Evolutionary conservation across 805 yeast genomes (phyloP), one percentile per base, ranked within the genome.

Genomic region (Monosporozyma siamensis): DNA sequence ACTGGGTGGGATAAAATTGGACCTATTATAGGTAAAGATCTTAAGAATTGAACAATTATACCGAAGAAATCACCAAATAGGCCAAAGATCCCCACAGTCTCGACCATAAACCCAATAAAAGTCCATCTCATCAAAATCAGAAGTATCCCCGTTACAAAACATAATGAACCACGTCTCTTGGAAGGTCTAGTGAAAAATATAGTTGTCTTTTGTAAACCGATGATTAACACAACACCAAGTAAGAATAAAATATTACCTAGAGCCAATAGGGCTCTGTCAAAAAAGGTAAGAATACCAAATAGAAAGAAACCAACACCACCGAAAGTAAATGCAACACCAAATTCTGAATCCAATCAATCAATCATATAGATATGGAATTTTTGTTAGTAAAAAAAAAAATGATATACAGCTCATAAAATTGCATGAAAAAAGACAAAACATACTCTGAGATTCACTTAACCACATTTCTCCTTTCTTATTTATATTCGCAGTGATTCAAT

Each of bases 41-140:
- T 73, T 54, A 90, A 70, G 57, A 92, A 90, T 51, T 85, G 82
- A 10, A 90, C 75, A 37, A 92, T 79, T 10, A 94, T 85, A 21
- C 94, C 87, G 56, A 90, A 84, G 63, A 92, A 89, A 64, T 92
- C 97, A 29, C 88, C 98, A 65, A 92, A 90, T 29, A 90, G 68
- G 6, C 86, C 89, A 46, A 90, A 64, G 21, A 90, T 86, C n/a
- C 98, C 98, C 48, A 89, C 67, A 40, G 82, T 75, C 61, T 90
- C 98, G 31, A 90, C 66, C 2, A 81, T 59, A 56, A 92, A 90
- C 7, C 98, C 98, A 21, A 80, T 54, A 56, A 92, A 84, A 1
- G 97, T 77, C 66, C 81, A 72, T 55, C 82, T 83, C 52, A 76
- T 54, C 44, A 90, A 66, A 42, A 92, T 90, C 50, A 90, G 65